These are phyloP conservation scores for Macrocystidia cucumis DNA, from an alignment of 1,284 basidiomycete species.

Conservation along the genomic window DNA sequence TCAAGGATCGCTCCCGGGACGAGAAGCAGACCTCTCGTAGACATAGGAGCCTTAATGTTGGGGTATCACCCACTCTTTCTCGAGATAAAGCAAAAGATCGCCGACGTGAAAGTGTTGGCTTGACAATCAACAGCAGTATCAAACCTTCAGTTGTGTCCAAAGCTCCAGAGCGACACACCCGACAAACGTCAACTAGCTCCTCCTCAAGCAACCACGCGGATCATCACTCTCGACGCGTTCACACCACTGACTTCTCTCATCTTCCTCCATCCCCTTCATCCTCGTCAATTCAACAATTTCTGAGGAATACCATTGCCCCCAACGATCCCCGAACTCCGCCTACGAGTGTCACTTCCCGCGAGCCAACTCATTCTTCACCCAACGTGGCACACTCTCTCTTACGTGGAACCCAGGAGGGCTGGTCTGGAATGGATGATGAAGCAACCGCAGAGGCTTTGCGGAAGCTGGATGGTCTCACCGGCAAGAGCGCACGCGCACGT, in stretches of 20 bases:
- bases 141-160: conserved; percentile 23
- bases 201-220: conserved; percentile 51
- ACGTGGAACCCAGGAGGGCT: conserved; percentile 77
- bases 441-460: conserved; percentile 88
- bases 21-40: conserved; percentile 51
- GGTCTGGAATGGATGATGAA: conserved; percentile 79
- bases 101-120: conserved; percentile 52
- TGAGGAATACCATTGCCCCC: conserved; percentile 47
- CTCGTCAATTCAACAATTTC: conserved; percentile 77
- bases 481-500: conserved; percentile 59
- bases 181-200: conserved; percentile 63
- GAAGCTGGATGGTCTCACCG: conserved; percentile 86
- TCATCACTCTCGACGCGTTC: conserved; percentile 45
- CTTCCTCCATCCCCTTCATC: conserved; percentile 84
- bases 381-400: conserved; percentile 76
- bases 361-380: conserved; percentile 39
- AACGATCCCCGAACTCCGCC: conserved; percentile 39
- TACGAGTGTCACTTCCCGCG: conserved; percentile 31
- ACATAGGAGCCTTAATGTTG: conserved; percentile 64
- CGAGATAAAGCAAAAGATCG: conserved; percentile 55
- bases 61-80: conserved; percentile 27
- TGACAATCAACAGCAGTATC: conserved; percentile 35
- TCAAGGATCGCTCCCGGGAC: conserved; percentile 36
- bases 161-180: conserved; percentile 42
- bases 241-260: conserved; percentile 79